Percentiles rank a stretch among this genome's conserved stretches.
Evolutionary conservation across 805 yeast genomes (phyloP).

Genomic region (Trichomonascus vanleenenianus): DNA sequence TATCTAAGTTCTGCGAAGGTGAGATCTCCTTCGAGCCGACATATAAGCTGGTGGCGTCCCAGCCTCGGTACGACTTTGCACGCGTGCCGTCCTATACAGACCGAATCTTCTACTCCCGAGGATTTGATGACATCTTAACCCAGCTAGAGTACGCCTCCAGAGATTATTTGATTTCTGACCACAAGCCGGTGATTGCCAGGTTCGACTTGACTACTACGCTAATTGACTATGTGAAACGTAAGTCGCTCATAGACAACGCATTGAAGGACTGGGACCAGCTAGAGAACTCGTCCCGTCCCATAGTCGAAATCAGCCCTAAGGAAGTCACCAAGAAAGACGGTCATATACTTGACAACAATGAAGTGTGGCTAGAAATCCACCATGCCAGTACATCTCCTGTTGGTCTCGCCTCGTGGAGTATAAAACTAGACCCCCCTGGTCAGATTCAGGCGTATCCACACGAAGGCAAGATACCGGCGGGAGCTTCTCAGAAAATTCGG

Average conservation of each 20-base stretch:
- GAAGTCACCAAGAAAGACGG: conserved; percentile 24
- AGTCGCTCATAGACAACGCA: conserved; percentile 31
- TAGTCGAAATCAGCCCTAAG: conserved; percentile 32
- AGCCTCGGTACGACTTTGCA: conserved; percentile 20
- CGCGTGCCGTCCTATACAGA: conserved; percentile 56
- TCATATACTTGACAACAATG: conserved; percentile 20
- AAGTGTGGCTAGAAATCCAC: conserved; percentile 25
- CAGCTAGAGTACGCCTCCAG: conserved; percentile 23
- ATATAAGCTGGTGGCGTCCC: conserved; percentile 35
- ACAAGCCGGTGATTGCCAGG: conserved; percentile 44
- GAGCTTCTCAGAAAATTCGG: conserved; percentile 19
- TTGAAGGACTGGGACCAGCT: conserved; percentile 36
- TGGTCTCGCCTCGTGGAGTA: not conserved
- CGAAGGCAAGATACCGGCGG: conserved; percentile 27
- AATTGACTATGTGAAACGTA: conserved; percentile 33
- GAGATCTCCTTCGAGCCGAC: conserved; percentile 46
- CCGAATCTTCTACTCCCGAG: conserved; percentile 36
- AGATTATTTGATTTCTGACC: conserved; percentile 42
- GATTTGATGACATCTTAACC: conserved; percentile 9
- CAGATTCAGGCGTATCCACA: conserved; percentile 21
- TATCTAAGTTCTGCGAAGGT: conserved; percentile 43
- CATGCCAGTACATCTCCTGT: conserved; percentile 30
- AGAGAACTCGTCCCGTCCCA: conserved; percentile 38
- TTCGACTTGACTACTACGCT: conserved; percentile 28
- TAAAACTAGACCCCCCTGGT: conserved; percentile 6